phyloP scores from a whole-genome alignment of 495 filamentous ascomycete genomes.

The Emericellopsis terricola region DNA sequence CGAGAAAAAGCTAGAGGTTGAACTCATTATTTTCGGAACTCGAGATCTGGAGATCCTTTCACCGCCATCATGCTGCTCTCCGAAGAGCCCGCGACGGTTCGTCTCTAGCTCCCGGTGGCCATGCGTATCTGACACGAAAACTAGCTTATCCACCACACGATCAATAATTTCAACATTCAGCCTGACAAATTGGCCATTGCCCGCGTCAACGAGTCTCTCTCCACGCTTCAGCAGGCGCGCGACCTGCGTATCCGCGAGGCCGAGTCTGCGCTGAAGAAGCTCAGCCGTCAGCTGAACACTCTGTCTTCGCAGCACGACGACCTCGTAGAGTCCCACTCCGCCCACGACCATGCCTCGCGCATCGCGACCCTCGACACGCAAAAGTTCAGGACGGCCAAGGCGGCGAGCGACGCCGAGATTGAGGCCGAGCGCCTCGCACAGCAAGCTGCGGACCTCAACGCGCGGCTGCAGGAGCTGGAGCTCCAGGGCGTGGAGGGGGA shows the following conservation, averaged over 20 bases:
- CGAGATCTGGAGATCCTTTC: too few species aligned
- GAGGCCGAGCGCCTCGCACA: slow-evolving; percentile 74
- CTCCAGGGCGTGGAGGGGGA: slow-evolving; percentile 54
- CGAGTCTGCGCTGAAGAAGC: slow-evolving; percentile 49
- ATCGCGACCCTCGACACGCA: slow-evolving; percentile 78
- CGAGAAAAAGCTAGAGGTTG: too few species aligned
- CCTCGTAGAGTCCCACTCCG: slow-evolving; percentile 49
- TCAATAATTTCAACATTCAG: slow-evolving; percentile 84
- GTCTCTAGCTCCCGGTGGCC: slow-evolving; percentile 4
- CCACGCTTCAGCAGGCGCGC: slow-evolving; percentile 60
- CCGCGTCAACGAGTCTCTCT: slow-evolving; percentile 73
- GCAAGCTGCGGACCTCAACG: slow-evolving; percentile 61
- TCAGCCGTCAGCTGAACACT: slow-evolving; percentile 53
- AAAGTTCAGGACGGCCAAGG: slow-evolving; percentile 88
- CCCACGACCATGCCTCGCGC: slow-evolving; percentile 56
- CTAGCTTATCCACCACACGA: slow-evolving; percentile 76
- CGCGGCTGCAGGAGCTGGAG: slow-evolving; percentile 64
- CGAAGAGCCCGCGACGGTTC: slow-evolving; percentile 75
- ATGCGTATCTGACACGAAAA: neutral
- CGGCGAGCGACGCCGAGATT: slow-evolving; percentile 72
- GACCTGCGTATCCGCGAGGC: slow-evolving; percentile 56
- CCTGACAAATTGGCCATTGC: slow-evolving; percentile 71
- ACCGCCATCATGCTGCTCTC: slow-evolving; percentile 78
- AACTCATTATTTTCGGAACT: too few species aligned
- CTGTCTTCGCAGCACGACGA: slow-evolving; percentile 53